Percentiles rank a stretch among this genome's conserved stretches.
These are phyloP conservation scores for Juglanconis sp. DNA, from an alignment of 2,329 filamentous ascomycete genomes.

Conservation along the genomic window DNA sequence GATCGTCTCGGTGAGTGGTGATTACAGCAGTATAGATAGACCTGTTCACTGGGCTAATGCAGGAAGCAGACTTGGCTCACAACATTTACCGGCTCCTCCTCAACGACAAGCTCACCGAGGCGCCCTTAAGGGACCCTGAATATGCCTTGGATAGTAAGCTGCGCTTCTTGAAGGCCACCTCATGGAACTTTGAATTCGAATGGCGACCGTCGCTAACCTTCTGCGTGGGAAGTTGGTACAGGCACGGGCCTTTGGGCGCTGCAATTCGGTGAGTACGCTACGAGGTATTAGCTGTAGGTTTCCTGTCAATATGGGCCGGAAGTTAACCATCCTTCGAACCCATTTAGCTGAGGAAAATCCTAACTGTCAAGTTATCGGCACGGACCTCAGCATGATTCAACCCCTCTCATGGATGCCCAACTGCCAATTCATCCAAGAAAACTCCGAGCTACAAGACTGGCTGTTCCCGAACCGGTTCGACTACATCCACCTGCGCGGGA, in stretches of 20 bases:
- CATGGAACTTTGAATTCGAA: background rate
- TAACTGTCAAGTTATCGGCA: background rate
- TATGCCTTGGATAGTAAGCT: background rate
- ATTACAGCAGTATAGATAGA: background rate
- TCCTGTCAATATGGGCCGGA: background rate
- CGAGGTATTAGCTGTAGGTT: too few relatives aligned
- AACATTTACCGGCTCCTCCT: background rate
- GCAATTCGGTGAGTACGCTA: conserved; percentile 1
- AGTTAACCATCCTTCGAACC: background rate
- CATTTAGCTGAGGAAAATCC: conserved; percentile 1
- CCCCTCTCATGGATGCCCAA: conserved; percentile 4
- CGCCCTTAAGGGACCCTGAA: background rate
- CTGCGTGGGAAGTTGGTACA: background rate
- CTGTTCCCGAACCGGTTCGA: background rate
- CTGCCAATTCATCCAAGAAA: background rate
- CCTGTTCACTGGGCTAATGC: background rate
- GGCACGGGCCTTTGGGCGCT: conserved; percentile 2
- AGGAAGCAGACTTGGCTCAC: background rate
- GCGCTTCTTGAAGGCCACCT: background rate
- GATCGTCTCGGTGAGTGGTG: background rate
- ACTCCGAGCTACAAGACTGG: background rate
- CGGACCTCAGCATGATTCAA: background rate
- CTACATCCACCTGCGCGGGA: conserved; percentile 1
- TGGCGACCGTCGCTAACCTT: background rate
- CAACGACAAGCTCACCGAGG: background rate